Base-by-base conservation (phyloP, 768 basidiomycete species). In the Lactifluus piperatus region DNA sequence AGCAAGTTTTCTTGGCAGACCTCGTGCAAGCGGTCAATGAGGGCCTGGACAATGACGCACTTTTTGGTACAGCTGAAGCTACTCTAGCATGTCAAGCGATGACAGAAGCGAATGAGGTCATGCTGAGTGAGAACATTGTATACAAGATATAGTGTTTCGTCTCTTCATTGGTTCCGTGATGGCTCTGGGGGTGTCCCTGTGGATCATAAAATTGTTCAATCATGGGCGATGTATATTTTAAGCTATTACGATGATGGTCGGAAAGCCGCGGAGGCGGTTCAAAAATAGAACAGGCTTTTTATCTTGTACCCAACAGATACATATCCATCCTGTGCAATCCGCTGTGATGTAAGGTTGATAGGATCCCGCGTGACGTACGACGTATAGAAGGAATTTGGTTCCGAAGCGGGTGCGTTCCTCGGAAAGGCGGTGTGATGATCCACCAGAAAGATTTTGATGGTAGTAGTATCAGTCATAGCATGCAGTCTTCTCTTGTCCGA, bases 61-160 rank as follows among this genome's bases (percentile, higher is more conserved):
- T 94, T 39, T 98, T 91, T 71, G 88, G 90, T 3, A 86, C 84
- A 0, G 77, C 79, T 13, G 95, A 98, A 71, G 95, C 89, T 1
- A 83, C 81, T 5, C 75, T 77, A 54, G 83, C 85, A 24, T 85
- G 86, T 58, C 77, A 82, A 63, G 71, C 76, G 36, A 97, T 98
- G 94, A 79, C 80, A 27, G 84, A 86, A 18, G 76, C 75, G 13
- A 85, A 91, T 54, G 88, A 94, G 71, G 75, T 97, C 62, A 91
- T 97, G 89, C 77, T 92, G 66, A 87, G 86, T 63, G 91, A 89
- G 32, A 88, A 86, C 32, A 83, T 91, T 57, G 80, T 94, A 54
- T 94, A 94, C 75, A 91, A 85, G 71, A 82, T 92, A 57, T 91
- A 75, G 72, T 56, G 56, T 47, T 47, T 57, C 22, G 7, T 26